A percentile compares a stretch with the other conserved stretches of the same genome.
These are phyloP conservation scores for Mrakia blollopis DNA, from an alignment of 768 basidiomycete species.

Conservation along the genomic window DNA sequence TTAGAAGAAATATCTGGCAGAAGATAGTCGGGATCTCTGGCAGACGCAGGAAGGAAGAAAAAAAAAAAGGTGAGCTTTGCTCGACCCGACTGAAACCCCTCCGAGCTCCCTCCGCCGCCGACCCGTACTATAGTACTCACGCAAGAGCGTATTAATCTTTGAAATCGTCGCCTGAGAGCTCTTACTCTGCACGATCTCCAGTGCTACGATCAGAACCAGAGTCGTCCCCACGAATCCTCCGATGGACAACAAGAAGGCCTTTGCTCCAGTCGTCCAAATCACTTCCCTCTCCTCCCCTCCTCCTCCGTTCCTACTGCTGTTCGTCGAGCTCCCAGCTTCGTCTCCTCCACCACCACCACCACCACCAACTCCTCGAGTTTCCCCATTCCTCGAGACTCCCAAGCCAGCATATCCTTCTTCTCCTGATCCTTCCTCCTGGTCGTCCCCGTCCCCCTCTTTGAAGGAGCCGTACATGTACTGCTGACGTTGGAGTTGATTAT, in stretches of 20 bases:
- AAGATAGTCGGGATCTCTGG: slow-evolving; percentile 15
- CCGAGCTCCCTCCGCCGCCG: not conserved
- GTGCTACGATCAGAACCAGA: not conserved
- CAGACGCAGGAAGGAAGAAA: not conserved
- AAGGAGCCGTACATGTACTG: not conserved
- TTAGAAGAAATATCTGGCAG: not conserved
- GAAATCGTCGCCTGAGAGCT: slow-evolving; percentile 1
- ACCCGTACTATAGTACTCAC: not conserved
- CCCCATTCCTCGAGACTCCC: not conserved
- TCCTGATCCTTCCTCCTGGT: not conserved
- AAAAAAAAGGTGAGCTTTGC: not conserved
- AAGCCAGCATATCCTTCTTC: not conserved
- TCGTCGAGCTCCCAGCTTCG: not conserved
- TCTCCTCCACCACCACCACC: too few species aligned
- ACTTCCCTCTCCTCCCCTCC: not conserved
- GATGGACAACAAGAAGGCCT: not conserved
- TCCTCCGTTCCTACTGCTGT: not conserved
- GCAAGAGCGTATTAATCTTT: not conserved
- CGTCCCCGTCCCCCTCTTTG: not conserved
- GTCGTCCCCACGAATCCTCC: not conserved
- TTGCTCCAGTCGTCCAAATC: not conserved
- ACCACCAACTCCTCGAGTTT: not conserved
- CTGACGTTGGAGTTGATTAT: not conserved
- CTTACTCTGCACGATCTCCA: slow-evolving; percentile 4
- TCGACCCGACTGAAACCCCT: too few species aligned